These are phyloP conservation scores for Sonneratia caseolaris DNA, from an alignment of 345 rosid species.

Conservation along the genomic window DNA sequence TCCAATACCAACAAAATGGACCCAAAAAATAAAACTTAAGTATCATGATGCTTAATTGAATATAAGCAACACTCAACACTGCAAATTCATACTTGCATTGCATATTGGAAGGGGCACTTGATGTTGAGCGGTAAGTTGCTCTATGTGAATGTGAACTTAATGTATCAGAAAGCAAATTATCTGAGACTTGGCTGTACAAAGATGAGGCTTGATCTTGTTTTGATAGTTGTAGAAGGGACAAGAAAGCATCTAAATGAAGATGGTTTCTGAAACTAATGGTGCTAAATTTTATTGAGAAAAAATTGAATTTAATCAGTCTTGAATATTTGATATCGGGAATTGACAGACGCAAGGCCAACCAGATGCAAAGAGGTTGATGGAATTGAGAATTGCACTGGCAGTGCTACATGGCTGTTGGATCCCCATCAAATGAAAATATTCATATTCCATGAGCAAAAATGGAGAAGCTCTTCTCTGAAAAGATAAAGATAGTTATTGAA, in stretches of 20 bases:
- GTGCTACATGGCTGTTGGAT: background rate
- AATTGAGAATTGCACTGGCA: background rate
- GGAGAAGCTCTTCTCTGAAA: no score
- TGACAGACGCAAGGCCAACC: background rate
- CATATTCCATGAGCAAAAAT: background rate
- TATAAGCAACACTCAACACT: background rate
- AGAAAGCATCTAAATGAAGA: background rate
- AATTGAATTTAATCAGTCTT: background rate
- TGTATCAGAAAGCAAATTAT: background rate
- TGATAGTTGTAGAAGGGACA: background rate
- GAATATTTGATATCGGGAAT: background rate
- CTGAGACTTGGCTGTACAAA: background rate
- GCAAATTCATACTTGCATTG: background rate
- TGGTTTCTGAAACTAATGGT: background rate
- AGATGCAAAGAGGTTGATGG: background rate
- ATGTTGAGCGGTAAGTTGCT: background rate
- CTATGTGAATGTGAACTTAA: background rate
- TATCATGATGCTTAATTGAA: background rate
- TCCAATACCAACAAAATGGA: background rate
- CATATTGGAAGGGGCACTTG: background rate
- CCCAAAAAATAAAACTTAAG: background rate
- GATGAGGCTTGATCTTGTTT: background rate
- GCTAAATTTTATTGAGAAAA: background rate
- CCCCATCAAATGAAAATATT: background rate
- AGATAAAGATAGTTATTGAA: no score